phyloP scores from a whole-genome alignment of 139 green algal species.

The Coccomyxa sp. region DNA sequence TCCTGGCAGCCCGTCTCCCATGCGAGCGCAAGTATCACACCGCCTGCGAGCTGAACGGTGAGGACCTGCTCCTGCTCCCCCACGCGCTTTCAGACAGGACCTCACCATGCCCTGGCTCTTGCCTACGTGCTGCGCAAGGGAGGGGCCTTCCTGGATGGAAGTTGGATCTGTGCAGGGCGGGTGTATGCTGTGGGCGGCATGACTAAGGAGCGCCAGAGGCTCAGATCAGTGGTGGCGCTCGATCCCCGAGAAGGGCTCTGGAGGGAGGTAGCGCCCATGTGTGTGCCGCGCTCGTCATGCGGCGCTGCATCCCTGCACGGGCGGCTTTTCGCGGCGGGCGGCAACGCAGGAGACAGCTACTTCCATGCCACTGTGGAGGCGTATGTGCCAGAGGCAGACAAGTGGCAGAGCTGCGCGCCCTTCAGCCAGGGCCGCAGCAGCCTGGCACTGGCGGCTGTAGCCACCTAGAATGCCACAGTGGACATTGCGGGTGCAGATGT shows the following conservation, averaged over 20 bases:
- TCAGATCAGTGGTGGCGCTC: conserved; percentile 48
- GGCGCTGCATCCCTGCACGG: conserved; percentile 40
- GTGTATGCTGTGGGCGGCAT: conserved; percentile 64
- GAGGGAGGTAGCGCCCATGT: conserved; percentile 38
- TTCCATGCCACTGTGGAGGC: conserved; percentile 34
- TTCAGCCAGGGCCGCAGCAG: conserved; percentile 42
- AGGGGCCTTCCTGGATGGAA: too few relatives aligned
- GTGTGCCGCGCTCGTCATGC: conserved; percentile 36
- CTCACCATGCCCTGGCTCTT: too few relatives aligned
- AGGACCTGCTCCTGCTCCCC: neutral
- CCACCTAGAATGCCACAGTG: too few relatives aligned
- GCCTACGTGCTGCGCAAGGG: too few relatives aligned
- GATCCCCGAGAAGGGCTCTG: conserved; percentile 64
- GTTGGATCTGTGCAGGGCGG: conserved; percentile 22
- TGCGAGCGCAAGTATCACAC: conserved; percentile 54
- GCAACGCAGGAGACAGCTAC: conserved; percentile 32
- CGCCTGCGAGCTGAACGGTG: conserved; percentile 27
- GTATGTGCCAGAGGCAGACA: conserved; percentile 24
- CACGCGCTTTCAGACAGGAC: too few relatives aligned
- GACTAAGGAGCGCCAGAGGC: conserved; percentile 24
- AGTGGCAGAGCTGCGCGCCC: conserved; percentile 33
- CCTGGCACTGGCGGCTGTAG: conserved; percentile 43
- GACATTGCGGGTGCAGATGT: too few relatives aligned
- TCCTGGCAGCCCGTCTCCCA: conserved; percentile 26
- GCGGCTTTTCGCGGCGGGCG: conserved; percentile 52